These are phyloP conservation scores for Ustilago sp. DNA, from an alignment of 1,284 basidiomycete species.

Conservation along the genomic window DNA sequence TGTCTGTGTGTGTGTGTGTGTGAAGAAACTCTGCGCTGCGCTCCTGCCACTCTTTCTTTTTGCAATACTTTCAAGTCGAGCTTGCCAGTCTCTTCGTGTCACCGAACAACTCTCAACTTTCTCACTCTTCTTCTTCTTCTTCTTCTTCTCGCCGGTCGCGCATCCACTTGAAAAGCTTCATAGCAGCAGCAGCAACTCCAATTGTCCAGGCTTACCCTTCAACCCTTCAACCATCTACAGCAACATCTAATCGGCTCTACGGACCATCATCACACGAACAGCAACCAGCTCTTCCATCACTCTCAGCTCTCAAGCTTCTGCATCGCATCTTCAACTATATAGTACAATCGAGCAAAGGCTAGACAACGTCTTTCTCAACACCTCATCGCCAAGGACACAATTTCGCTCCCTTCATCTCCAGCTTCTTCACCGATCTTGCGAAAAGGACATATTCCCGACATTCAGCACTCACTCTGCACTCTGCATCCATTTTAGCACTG, in stretches of 20 bases:
- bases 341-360: neutral
- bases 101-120: neutral
- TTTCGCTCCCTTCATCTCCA: neutral
- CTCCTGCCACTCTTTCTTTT: conserved; percentile 25
- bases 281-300: neutral
- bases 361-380: neutral
- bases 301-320: conserved; percentile 4
- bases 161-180: conserved; percentile 7
- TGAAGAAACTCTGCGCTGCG: conserved; percentile 14
- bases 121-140: conserved; percentile 1
- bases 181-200: neutral
- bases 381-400: conserved; percentile 2
- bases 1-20: neutral
- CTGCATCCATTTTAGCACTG: conserved; percentile 17
- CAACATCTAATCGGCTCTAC: neutral
- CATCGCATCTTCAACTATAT: neutral
- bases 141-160: conserved; percentile 11
- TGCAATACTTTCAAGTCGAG: conserved; percentile 1
- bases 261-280: neutral
- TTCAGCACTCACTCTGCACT: conserved; percentile 2
- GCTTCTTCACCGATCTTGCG: neutral
- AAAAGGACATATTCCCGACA: neutral
- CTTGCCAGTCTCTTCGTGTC: conserved; percentile 2
- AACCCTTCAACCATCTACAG: neutral
- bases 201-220: neutral